These are phyloP conservation scores for Punica granatum DNA, from an alignment of 345 rosid species.

Conservation along the genomic window DNA sequence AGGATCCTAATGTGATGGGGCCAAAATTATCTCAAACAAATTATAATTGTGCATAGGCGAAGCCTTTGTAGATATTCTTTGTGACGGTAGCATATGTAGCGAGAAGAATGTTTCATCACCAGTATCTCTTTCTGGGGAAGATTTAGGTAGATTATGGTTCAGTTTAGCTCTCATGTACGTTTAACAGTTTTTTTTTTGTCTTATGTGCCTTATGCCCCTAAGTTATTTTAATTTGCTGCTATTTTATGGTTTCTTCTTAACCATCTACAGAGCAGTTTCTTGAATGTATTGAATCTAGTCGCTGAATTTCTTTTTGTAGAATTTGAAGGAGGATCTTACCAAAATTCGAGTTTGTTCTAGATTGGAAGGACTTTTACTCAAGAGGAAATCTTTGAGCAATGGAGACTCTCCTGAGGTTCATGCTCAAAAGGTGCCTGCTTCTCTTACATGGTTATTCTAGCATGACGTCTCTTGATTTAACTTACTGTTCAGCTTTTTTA, in stretches of 20 bases:
- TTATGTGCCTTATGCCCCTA: neutral
- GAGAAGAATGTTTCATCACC: neutral
- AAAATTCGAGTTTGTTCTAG: constrained; percentile 67
- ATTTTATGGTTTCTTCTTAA: neutral
- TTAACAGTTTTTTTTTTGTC: neutral
- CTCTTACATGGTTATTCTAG: neutral
- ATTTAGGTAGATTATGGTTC: neutral
- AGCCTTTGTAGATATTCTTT: neutral
- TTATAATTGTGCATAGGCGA: neutral
- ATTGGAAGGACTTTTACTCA: constrained; percentile 70
- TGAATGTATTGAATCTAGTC: neutral
- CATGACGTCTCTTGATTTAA: neutral
- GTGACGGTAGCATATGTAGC: neutral
- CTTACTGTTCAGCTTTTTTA: neutral
- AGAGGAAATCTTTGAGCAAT: constrained; percentile 54
- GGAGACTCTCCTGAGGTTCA: constrained; percentile 89
- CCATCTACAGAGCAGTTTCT: neutral
- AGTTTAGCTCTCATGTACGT: neutral
- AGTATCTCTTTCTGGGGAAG: neutral
- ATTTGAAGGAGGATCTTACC: constrained; percentile 67
- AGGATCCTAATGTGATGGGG: neutral
- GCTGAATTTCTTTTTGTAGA: constrained; percentile 32
- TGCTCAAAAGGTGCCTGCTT: constrained; percentile 73
- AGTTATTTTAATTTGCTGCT: neutral
- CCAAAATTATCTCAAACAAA: neutral